Evolutionary conservation across 345 rosid species (phyloP).

Genomic region (Zanthoxylum bungeanum): DNA sequence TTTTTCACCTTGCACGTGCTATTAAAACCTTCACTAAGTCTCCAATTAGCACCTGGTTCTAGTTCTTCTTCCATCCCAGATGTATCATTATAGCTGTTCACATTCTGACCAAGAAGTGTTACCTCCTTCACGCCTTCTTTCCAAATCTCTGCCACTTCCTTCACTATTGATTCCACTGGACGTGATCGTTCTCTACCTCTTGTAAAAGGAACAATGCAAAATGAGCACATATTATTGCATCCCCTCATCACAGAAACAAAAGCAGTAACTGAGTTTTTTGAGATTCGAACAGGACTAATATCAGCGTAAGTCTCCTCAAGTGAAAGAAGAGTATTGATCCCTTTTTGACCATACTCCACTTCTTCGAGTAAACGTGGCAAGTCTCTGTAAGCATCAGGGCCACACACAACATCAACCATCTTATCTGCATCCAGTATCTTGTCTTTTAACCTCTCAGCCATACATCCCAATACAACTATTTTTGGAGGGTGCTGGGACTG

Average conservation of each 20-base stretch:
- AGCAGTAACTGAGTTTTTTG: constrained; percentile 62
- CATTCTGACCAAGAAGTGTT: constrained; percentile 91
- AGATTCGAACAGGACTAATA: constrained; percentile 73
- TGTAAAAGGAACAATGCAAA: constrained; percentile 94
- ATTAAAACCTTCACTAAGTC: constrained; percentile 76
- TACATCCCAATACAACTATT: constrained; percentile 94
- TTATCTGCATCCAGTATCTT: constrained; percentile 89
- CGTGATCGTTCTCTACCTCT: constrained; percentile 95
- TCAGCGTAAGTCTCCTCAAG: constrained; percentile 95
- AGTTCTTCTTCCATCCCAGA: constrained; percentile 49
- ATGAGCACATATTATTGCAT: constrained; percentile 95
- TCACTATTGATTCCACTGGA: constrained; percentile 81
- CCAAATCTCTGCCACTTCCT: constrained; percentile 82
- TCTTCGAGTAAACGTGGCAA: constrained; percentile 77
- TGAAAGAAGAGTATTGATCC: constrained; percentile 90
- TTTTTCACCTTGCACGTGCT: constrained; percentile 76
- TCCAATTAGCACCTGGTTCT: constrained; percentile 75
- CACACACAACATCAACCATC: constrained; percentile 98
- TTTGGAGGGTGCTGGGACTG: constrained; percentile 70
- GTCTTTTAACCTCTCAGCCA: constrained; percentile 94
- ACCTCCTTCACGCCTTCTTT: constrained; percentile 89
- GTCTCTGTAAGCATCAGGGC: constrained; percentile 94
- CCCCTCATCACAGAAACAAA: constrained; percentile 96
- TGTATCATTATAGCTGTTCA: constrained; percentile 86
- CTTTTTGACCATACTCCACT: constrained; percentile 89